Evolutionary conservation across 1,284 basidiomycete genomes (phyloP), one percentile per base, ranked within the genome.

Genomic region (Ceratobasidium sp.): DNA sequence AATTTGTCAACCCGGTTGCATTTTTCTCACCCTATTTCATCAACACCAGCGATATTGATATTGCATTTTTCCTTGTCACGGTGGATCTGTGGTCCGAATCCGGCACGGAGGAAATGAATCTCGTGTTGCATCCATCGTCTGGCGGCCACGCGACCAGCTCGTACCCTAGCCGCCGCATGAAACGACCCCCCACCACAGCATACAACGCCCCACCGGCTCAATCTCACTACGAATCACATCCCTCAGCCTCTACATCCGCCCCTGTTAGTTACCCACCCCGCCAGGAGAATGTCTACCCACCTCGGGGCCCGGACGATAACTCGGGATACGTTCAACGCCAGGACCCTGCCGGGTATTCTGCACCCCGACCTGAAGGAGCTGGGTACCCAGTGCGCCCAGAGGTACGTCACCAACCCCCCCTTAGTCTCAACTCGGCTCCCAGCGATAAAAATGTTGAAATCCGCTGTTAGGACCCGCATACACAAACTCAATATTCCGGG

Each of bases 11-110:
- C 11, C 36, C 11, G 11, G 11, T 11, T 11, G 54, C 31, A 48
- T 66, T 54, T 69, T 54, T 59, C n/a, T 74, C 76, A 64, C 78
- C 75, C 69, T 47, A 66, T 45, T 54, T 53, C 31, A 48, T 50
- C 33, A 82, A 69, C 50, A 22, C 60, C 75, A 96, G 95, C 78
- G 91, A 94, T 64, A 86, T 97, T 66, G 92, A 96, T 81, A 90
- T 87, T 76, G 92, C 93, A 1, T 95, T 95, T 83, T 93, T 97
- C 80, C 83, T 97, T 57, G 91, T 95, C 31, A 94, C 93, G 56
- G 94, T 94, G 17, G 95, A 97, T 82, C 84, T 97, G 0, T 96
- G 94, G 92, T 94, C 93, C 0, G 87, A 87, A 53, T 94, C 95
- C 79, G 91, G 90, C 44, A 89, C 87, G 76, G 88, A 90, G 50